Evolutionary conservation across 345 rosid genomes (phyloP).

Genomic region (Rhodamnia rubescens): DNA sequence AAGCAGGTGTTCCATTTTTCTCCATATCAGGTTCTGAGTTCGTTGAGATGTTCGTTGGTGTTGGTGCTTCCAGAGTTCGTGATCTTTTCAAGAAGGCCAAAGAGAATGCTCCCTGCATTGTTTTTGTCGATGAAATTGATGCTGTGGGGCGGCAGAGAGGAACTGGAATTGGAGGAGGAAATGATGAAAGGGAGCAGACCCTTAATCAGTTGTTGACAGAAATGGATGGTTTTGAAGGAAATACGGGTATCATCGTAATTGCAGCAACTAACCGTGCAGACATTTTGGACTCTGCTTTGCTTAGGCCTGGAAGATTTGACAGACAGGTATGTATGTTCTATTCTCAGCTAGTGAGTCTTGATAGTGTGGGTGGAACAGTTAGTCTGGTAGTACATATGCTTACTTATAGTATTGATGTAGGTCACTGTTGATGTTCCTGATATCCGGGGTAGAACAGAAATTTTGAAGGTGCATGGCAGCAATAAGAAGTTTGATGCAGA

Average conservation of each 20-base stretch:
- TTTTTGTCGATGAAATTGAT: constrained; percentile 97
- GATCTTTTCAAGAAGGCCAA: constrained; percentile 96
- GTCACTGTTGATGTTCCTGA: constrained; percentile 93
- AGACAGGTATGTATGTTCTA: constrained; percentile 46
- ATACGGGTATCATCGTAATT: constrained; percentile 82
- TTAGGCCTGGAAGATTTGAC: constrained; percentile 95
- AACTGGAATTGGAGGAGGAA: constrained; percentile 95
- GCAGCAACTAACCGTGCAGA: constrained; percentile 96
- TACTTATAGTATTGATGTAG: constrained; percentile 20
- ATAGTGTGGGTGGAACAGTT: neutral
- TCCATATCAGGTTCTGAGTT: constrained; percentile 97
- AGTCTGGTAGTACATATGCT: neutral
- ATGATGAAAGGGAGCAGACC: constrained; percentile 97
- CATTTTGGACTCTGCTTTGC: constrained; percentile 83
- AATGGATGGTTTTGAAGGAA: constrained; percentile 99
- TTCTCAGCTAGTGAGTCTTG: neutral
- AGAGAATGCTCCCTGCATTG: constrained; percentile 93
- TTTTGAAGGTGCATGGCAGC: constrained; percentile 79
- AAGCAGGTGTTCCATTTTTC: constrained; percentile 96
- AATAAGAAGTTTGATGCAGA: constrained; percentile 84
- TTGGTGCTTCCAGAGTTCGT: constrained; percentile 92
- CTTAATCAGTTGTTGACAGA: constrained; percentile 94
- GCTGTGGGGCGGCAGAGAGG: constrained; percentile 98
- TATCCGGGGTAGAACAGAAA: constrained; percentile 78
- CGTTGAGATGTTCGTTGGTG: constrained; percentile 98